phyloP scores from a whole-genome alignment of 495 filamentous ascomycete species.

The Collariella sp. region DNA sequence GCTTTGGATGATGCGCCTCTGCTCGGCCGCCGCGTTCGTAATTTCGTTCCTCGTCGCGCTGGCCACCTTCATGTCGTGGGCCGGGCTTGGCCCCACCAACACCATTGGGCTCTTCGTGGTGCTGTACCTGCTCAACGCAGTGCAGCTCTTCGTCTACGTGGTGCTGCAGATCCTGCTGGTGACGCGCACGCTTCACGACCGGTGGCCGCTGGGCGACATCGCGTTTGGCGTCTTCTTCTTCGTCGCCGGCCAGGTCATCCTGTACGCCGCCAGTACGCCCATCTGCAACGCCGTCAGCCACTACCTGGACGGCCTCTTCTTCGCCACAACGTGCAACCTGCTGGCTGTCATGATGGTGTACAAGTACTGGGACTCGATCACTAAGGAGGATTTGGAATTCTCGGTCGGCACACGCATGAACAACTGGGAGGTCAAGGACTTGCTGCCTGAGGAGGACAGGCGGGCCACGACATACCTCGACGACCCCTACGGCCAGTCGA shows the following conservation, averaged over 20 bases:
- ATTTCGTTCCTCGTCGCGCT: conserved; percentile 81
- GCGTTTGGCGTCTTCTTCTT: conserved; percentile 89
- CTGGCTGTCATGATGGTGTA: conserved; percentile 99
- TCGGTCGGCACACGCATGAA: conserved; percentile 89
- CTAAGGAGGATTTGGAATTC: conserved; percentile 96
- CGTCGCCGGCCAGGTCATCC: conserved; percentile 81
- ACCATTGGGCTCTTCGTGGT: conserved; percentile 88
- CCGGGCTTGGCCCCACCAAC: conserved; percentile 72
- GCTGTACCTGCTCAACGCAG: conserved; percentile 81
- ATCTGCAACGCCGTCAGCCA: conserved; percentile 84
- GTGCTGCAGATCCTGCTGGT: conserved; percentile 82
- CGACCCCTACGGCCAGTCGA: conserved; percentile 39
- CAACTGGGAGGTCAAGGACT: conserved; percentile 98
- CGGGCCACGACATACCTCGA: conserved; percentile 71
- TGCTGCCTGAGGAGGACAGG: conserved; percentile 79
- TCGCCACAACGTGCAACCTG: conserved; percentile 88
- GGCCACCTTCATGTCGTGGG: conserved; percentile 89
- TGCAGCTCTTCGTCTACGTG: conserved; percentile 80
- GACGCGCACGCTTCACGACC: conserved; percentile 81
- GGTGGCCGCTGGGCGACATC: conserved; percentile 93
- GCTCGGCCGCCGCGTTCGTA: conserved; percentile 71
- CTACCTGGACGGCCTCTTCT: conserved; percentile 92
- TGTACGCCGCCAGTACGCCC: conserved; percentile 79
- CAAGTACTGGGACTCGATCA: conserved; percentile 99
- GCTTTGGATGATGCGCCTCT: conserved; percentile 80